Base-by-base conservation (phyloP, 2,329 filamentous ascomycete genomes). In the Helotiales sp. region DNA sequence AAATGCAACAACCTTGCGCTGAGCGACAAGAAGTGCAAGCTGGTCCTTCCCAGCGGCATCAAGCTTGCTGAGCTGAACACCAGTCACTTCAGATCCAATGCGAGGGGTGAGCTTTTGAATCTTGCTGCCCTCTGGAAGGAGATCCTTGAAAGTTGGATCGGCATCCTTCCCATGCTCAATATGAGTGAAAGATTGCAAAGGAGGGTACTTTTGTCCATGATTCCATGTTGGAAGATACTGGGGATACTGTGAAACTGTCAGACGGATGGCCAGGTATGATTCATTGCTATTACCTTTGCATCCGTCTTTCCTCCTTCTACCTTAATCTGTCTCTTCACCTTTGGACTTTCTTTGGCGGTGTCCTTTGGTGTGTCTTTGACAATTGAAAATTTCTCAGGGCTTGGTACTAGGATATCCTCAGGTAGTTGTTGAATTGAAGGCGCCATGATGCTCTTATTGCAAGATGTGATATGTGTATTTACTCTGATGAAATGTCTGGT, bases 1-100 rank as follows among this genome's bases (percentile, higher is more conserved):
- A 79, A 93, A 92, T n/a, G 85, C 84, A 9, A 91, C 87, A 2
- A 92, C 88, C 69, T 90, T 91, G 68, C 87, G 84, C 74, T 90
- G 81, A 15, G 89, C 85, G 7, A 91, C 86, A 60, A 88, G 84
- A 19, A 88, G 81, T 0, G 89, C 89, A 1, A 93, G 78, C 70
- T 93, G 86, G 67, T 91, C 86, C 69, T 90, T 91, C 54, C 85
- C 88, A n/a, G 84, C 82, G 33, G 84, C 75, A 47, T 76, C 82
- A 5, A 93, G 79, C 59, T 81, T 77, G 73, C 83, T 88, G 22
- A 93, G 76, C 72, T 92, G 89, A 27, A 92, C 75, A 34, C 87
- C 88, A 3, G 75, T 76, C 36, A 93, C 77, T 68, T 91, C 88
- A 12, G 86, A 83, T 59, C 89, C 89, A 63, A 89, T 91, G 50